Evolutionary conservation across 2,329 filamentous ascomycete species (phyloP).

Genomic region (Chaetomium strumarium): DNA sequence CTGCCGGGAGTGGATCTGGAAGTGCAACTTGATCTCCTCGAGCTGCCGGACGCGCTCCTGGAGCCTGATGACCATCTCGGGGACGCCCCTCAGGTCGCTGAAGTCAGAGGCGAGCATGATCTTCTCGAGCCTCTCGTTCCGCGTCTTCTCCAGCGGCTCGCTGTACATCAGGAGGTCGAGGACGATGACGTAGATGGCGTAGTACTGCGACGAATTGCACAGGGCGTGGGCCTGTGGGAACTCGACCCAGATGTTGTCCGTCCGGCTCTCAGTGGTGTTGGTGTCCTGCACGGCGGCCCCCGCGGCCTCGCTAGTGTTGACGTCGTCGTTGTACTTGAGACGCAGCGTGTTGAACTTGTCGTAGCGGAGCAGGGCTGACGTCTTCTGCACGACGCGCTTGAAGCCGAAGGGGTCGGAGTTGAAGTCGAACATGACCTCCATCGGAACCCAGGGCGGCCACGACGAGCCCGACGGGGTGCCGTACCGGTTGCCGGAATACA

Average conservation of each 20-base stretch:
- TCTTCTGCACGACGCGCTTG: constrained; percentile 93
- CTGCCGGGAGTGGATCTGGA: constrained; percentile 84
- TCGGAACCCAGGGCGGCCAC: constrained; percentile 97
- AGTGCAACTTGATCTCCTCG: constrained; percentile 93
- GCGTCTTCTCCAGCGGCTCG: constrained; percentile 94
- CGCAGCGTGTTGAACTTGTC: constrained; percentile 98
- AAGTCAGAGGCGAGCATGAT: constrained; percentile 99
- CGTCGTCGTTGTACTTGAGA: constrained; percentile 93
- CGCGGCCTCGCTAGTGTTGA: constrained; percentile 58
- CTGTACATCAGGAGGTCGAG: constrained; percentile 93
- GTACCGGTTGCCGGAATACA: constrained; percentile 92
- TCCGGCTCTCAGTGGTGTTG: constrained; percentile 64
- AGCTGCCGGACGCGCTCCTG: constrained; percentile 91
- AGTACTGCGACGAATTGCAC: constrained; percentile 96
- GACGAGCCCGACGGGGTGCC: constrained; percentile 76
- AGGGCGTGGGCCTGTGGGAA: constrained; percentile 92
- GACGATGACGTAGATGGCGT: constrained; percentile 96
- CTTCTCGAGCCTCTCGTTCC: constrained; percentile 90
- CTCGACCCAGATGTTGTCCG: constrained; percentile 94
- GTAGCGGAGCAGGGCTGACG: constrained; percentile 86
- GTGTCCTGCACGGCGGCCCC: constrained; percentile 48
- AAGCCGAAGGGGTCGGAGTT: constrained; percentile 93
- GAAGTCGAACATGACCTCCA: constrained; percentile 99
- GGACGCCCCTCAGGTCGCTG: constrained; percentile 88
- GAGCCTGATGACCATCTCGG: constrained; percentile 83